Evolutionary conservation across 192 early-diverging fungal genomes (phyloP).

Genomic region (Jimgerdemannia flammicorona): DNA sequence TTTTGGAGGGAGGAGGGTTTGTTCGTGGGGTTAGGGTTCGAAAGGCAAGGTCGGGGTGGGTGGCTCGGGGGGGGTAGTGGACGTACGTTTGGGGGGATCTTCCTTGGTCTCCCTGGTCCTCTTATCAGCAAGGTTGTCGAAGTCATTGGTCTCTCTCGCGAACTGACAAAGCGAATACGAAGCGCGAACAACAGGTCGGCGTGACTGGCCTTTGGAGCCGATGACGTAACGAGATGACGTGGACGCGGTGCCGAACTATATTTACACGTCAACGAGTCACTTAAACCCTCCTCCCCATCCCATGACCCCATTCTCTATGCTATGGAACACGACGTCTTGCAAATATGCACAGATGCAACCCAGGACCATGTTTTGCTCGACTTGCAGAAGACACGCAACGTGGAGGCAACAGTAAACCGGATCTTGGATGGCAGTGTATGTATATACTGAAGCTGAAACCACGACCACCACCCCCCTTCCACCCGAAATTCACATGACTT

Average conservation of each 20-base stretch:
- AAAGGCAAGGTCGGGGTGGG: too few relatives aligned
- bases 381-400: conserved; percentile 17
- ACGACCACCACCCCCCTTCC: neutral
- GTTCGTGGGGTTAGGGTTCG: too few relatives aligned
- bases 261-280: neutral
- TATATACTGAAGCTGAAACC: neutral
- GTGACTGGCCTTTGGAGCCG: neutral
- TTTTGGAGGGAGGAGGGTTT: too few relatives aligned
- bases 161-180: neutral
- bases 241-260: neutral
- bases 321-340: neutral
- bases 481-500: neutral
- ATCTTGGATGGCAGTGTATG: conserved; percentile 36
- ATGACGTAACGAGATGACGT: neutral
- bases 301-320: neutral
- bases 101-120: neutral
- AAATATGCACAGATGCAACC: neutral
- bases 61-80: too few relatives aligned
- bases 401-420: conserved; percentile 30
- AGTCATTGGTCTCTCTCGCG: neutral
- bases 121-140: neutral
- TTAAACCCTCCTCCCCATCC: too few relatives aligned
- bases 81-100: neutral
- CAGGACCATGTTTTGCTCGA: conserved; percentile 21
- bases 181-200: neutral